Percentiles rank a stretch among this genome's conserved stretches.
Conservation (phyloP, 169 alveolate genomes). For the Toxoplasma gondii region DNA sequence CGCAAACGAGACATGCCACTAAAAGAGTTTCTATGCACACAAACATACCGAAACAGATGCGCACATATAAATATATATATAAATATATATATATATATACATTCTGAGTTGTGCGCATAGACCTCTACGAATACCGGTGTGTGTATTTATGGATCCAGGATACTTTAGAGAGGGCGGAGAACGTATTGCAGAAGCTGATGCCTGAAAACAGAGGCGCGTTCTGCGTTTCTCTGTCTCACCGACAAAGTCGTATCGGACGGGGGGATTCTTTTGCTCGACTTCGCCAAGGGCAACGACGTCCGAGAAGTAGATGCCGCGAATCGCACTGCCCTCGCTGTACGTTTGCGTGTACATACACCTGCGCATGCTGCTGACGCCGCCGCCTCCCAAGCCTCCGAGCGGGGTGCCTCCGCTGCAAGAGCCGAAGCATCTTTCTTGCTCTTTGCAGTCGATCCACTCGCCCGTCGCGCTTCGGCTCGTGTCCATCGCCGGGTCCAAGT, state of each 20-base stretch:
- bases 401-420: slow-evolving; percentile 26
- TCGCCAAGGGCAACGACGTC: slow-evolving; percentile 79
- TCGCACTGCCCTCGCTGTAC: slow-evolving; percentile 86
- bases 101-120: no score
- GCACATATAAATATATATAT: no score
- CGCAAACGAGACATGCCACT: no score
- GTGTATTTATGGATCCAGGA: no score
- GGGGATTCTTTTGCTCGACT: slow-evolving; percentile 58
- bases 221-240: background rate
- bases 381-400: slow-evolving; percentile 54
- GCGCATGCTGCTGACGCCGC: slow-evolving; percentile 50
- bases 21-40: no score
- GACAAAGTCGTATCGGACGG: slow-evolving; percentile 65
- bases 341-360: slow-evolving; percentile 77
- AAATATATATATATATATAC: no score
- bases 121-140: no score
- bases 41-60: no score
- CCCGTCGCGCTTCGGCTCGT: slow-evolving; percentile 66
- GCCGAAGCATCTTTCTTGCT: slow-evolving; percentile 55
- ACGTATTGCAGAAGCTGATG: no score
- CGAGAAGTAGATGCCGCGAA: slow-evolving; percentile 78
- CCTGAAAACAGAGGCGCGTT: no score
- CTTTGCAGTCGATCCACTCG: slow-evolving; percentile 66
- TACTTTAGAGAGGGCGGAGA: no score
- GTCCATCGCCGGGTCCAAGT: slow-evolving; percentile 75